Evolutionary conservation across 2,329 filamentous ascomycete genomes (phyloP).

Genomic region (Aspergillus quadrilineatus): DNA sequence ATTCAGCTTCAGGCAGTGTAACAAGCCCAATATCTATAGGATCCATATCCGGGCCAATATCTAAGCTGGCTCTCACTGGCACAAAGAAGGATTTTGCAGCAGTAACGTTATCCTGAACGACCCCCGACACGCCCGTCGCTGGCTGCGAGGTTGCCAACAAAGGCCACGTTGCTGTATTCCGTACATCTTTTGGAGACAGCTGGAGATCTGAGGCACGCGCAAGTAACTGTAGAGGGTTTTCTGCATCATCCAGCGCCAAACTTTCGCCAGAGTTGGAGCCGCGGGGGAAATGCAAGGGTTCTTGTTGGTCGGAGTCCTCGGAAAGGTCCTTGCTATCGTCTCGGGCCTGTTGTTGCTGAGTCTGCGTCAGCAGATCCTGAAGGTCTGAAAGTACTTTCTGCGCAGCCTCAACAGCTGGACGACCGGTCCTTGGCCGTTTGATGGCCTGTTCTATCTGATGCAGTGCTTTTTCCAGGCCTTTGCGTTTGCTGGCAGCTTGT

Average conservation of each 20-base stretch:
- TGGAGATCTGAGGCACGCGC: slow-evolving; percentile 70
- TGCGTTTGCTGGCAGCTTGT: slow-evolving; percentile 62
- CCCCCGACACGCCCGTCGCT: slow-evolving; percentile 32
- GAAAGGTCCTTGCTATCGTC: slow-evolving; percentile 30
- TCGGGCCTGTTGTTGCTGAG: slow-evolving; percentile 41
- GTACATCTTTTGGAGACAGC: slow-evolving; percentile 44
- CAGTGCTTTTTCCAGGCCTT: slow-evolving; percentile 71
- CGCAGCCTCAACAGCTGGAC: slow-evolving; percentile 44
- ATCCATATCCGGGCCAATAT: slow-evolving; percentile 64
- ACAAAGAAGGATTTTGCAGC: slow-evolving; percentile 65
- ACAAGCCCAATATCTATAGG: slow-evolving; percentile 70
- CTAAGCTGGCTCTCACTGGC: slow-evolving; percentile 61
- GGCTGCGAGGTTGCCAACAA: slow-evolving; percentile 38
- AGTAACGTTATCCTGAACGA: slow-evolving; percentile 7
- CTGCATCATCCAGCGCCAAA: slow-evolving; percentile 67
- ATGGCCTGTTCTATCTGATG: slow-evolving; percentile 71
- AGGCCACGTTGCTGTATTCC: slow-evolving; percentile 24
- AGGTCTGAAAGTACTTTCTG: slow-evolving; percentile 46
- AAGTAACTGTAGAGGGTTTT: slow-evolving; percentile 71
- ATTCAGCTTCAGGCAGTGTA: slow-evolving; percentile 62
- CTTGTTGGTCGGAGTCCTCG: slow-evolving; percentile 30
- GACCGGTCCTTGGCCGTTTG: slow-evolving; percentile 53
- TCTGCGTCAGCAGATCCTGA: slow-evolving; percentile 52
- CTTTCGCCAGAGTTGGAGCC: slow-evolving; percentile 47
- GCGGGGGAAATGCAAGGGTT: slow-evolving; percentile 22